Conservation (phyloP, 768 basidiomycete species). For the Roridomyces roridus region DNA sequence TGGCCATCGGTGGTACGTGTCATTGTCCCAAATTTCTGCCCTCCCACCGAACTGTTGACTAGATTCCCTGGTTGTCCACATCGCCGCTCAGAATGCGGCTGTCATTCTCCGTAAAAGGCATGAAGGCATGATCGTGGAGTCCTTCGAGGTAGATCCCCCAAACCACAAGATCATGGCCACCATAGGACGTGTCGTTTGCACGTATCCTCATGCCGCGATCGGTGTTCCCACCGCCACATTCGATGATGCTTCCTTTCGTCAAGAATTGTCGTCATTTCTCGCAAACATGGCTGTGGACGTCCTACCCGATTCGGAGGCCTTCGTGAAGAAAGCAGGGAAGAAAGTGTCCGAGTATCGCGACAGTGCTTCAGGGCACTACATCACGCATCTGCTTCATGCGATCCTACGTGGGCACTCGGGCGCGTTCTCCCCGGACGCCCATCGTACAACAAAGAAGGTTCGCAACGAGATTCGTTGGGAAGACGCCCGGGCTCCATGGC, state of each 20-base stretch:
- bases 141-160: conserved; percentile 51
- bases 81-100: conserved; percentile 55
- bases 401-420: conserved; percentile 49
- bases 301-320: conserved; percentile 38
- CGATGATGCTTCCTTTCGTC: conserved; percentile 36
- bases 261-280: conserved; percentile 48
- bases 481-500: conserved; percentile 48
- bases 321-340: conserved; percentile 44
- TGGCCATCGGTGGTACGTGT: conserved; percentile 31
- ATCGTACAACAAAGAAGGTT: conserved; percentile 46
- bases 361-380: conserved; percentile 51
- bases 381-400: conserved; percentile 52
- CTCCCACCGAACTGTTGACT: neutral
- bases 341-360: conserved; percentile 44
- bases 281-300: conserved; percentile 43
- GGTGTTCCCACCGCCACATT: conserved; percentile 38
- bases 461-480: conserved; percentile 54
- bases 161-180: conserved; percentile 41
- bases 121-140: conserved; percentile 43
- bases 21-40: neutral
- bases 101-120: conserved; percentile 42
- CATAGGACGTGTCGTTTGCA: conserved; percentile 48
- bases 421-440: conserved; percentile 28
- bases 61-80: conserved; percentile 45
- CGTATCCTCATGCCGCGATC: conserved; percentile 54